Conservation (phyloP, 169 alveolate genomes). For the Cyclospora cayetanensis region DNA sequence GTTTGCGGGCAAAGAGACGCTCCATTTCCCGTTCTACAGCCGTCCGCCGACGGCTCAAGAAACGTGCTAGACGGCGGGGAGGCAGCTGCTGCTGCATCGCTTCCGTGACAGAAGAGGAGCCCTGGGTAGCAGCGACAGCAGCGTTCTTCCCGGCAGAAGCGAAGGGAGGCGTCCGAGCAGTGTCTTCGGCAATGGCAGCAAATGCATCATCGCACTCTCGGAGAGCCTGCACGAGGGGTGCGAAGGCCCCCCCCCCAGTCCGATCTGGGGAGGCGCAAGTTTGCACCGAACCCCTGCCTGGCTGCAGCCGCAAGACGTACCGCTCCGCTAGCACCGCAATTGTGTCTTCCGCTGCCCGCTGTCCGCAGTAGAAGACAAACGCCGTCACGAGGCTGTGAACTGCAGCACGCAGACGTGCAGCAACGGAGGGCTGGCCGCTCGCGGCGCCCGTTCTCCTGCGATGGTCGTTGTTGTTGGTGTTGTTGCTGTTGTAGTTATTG, state of each 20-base stretch:
- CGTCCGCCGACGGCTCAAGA: conserved; percentile 61
- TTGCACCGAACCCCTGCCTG: neutral
- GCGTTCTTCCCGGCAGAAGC: conserved; percentile 29
- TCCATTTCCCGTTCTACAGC: conserved; percentile 67
- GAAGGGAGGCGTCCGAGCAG: neutral
- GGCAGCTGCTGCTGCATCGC: conserved; percentile 40
- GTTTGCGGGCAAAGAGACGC: conserved; percentile 67
- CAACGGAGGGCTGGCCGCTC: conserved; percentile 11
- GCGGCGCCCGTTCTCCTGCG: neutral
- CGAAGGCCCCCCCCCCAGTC: neutral
- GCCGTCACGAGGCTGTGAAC: conserved; percentile 1
- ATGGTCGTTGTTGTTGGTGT: too few relatives aligned
- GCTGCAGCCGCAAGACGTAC: neutral
- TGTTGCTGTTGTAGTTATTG: neutral
- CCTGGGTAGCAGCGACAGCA: neutral
- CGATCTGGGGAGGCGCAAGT: neutral
- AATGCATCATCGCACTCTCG: conserved; percentile 13
- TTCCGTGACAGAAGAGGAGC: neutral
- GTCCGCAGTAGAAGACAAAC: neutral
- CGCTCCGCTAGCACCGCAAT: neutral
- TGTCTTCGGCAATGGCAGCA: conserved; percentile 14
- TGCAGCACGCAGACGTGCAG: conserved; percentile 7
- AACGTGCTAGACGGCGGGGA: conserved; percentile 60
- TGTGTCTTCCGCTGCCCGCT: neutral
- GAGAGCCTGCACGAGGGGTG: conserved; percentile 44